Conservation (phyloP, 2,329 filamentous ascomycete genomes). For the Corniculantispora saksenae region DNA sequence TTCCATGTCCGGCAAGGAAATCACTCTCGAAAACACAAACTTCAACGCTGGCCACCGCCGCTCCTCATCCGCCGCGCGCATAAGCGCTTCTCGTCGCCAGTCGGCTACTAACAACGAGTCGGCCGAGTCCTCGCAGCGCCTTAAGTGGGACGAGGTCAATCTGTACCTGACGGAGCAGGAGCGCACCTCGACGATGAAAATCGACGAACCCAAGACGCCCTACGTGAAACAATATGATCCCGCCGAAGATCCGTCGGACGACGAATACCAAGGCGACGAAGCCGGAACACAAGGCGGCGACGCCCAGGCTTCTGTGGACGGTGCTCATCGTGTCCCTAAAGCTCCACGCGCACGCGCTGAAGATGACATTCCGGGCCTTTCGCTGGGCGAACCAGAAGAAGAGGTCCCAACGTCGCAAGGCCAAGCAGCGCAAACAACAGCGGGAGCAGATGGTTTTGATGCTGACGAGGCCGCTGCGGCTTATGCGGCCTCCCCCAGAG, state of each 20-base stretch:
- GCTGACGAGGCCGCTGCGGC: slow-evolving; percentile 18
- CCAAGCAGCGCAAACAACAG: slow-evolving; percentile 14
- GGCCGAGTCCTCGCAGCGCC: slow-evolving; percentile 63
- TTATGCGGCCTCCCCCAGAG: slow-evolving; percentile 35
- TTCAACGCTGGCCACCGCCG: slow-evolving; percentile 89
- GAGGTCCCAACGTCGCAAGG: slow-evolving; percentile 50
- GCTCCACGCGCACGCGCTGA: slow-evolving; percentile 43
- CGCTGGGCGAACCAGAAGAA: slow-evolving; percentile 90
- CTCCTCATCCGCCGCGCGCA: slow-evolving; percentile 69
- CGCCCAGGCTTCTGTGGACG: slow-evolving; percentile 27
- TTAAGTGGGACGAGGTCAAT: slow-evolving; percentile 99
- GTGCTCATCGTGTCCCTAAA: slow-evolving; percentile 31
- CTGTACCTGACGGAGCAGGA: slow-evolving; percentile 97
- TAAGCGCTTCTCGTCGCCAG: slow-evolving; percentile 68
- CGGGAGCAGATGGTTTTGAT: neutral
- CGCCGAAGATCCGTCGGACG: slow-evolving; percentile 80
- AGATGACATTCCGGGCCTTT: slow-evolving; percentile 88
- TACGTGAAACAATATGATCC: slow-evolving; percentile 93
- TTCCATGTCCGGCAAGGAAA: slow-evolving; percentile 71
- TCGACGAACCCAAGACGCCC: slow-evolving; percentile 96
- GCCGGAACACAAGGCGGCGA: slow-evolving; percentile 19
- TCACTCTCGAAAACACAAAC: slow-evolving; percentile 91
- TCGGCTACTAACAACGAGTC: slow-evolving; percentile 55
- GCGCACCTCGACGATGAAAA: slow-evolving; percentile 96
- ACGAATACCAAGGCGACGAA: slow-evolving; percentile 55